These are phyloP conservation scores for Plasmodium sp. DNA, from an alignment of 169 alveolate species.

Conservation along the genomic window DNA sequence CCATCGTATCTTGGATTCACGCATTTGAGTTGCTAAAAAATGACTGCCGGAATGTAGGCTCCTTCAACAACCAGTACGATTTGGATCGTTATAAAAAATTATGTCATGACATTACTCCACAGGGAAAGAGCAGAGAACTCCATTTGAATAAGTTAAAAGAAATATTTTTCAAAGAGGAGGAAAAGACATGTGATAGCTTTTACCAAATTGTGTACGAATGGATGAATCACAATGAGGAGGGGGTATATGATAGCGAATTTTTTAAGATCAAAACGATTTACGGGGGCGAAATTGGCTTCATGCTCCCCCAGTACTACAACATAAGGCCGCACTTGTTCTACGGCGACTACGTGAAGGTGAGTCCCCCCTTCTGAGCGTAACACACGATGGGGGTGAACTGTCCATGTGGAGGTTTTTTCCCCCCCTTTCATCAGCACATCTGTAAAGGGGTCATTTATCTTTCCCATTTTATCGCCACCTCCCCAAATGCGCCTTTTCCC, in stretches of 20 bases:
- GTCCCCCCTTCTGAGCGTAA: background rate
- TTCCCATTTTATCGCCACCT: background rate
- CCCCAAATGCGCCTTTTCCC: background rate
- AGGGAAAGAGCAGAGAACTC: background rate
- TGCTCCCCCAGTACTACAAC: slow-evolving; percentile 25
- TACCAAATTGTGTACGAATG: slow-evolving; percentile 27
- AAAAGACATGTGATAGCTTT: slow-evolving; percentile 7
- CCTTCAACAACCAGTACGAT: background rate
- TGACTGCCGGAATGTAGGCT: slow-evolving; percentile 9
- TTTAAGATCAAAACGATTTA: slow-evolving; percentile 4
- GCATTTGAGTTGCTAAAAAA: slow-evolving; percentile 29
- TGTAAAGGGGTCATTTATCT: background rate
- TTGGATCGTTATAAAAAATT: background rate
- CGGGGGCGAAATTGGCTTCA: background rate
- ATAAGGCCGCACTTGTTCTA: slow-evolving; percentile 40
- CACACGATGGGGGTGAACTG: background rate
- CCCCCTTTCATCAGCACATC: background rate
- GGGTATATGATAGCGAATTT: background rate
- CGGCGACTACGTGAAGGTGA: slow-evolving; percentile 18
- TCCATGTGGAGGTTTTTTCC: background rate
- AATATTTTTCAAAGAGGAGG: background rate
- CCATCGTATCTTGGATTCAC: slow-evolving; percentile 55
- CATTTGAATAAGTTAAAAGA: slow-evolving; percentile 29
- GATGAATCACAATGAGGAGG: slow-evolving; percentile 3
- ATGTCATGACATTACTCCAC: slow-evolving; percentile 6